Base-by-base conservation (phyloP, 192 early-diverging fungal genomes). In the Umbelopsis ramanniana region DNA sequence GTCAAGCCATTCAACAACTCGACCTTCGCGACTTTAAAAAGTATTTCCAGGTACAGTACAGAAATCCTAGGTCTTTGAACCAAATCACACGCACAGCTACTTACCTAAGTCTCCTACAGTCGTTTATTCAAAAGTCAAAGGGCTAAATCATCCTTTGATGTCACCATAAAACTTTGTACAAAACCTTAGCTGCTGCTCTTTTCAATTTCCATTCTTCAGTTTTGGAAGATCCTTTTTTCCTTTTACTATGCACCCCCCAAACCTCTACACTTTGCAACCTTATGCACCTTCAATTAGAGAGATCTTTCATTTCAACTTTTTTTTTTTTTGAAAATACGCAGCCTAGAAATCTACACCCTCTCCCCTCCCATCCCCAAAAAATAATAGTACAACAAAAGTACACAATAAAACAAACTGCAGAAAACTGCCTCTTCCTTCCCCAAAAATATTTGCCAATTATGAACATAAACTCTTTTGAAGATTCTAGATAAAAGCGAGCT, bases 11-110 rank as follows among this genome's bases (percentile, higher is more conserved):
- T 66, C 86, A 85, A 66, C 87, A 90, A 70, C 78, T 87, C 66
- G 88, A 91, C 29, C 78, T 70, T 43, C 89, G 88, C 76, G 83
- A 84, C 66, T 90, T 93, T 69, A 89, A 87, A 74, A 91, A 90
- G 76, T 93, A 92, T 75, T 89, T 90, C 76, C 86, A 86, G 82
- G 87, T 88, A 85, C 74, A 47, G 55, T 47, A 19, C 24, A 45
- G 3, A 11, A 48, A 69, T 22, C n/a, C 19, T 17, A 35, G 48
- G 24, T 37, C 50, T 69, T 12, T 72, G 29, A 24, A 6, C 43
- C 23, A 55, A 8, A n/a, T 46, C 67, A 26, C 54, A 37, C 46
- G 55, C 43, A 46, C 29, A 35, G 6, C 7, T 70, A 67, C n/a
- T n/a, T 40, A 57, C 47, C 2, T 53, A 1, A 15, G 12, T 67